A percentile compares a stretch with the other conserved stretches of the same genome.
These are phyloP conservation scores for Didymella pinodella DNA, from an alignment of 2,329 filamentous ascomycete species.

Conservation along the genomic window DNA sequence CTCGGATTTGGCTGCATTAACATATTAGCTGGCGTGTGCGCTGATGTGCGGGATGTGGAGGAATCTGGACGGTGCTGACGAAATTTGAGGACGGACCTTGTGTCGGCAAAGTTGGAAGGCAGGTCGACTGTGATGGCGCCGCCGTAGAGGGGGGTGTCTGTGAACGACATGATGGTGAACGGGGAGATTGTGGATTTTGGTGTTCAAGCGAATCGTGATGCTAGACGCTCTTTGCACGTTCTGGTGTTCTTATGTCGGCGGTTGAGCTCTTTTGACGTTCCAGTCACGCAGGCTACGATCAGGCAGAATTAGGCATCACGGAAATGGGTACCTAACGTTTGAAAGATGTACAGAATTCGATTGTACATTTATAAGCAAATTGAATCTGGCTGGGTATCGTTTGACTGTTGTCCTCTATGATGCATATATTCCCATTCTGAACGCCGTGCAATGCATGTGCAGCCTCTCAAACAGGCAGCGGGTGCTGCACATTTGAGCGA, in stretches of 20 bases:
- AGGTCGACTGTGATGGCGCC: conserved; percentile 75
- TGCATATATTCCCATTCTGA: conserved; percentile 33
- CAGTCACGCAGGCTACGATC: conserved; percentile 41
- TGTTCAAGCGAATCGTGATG: conserved; percentile 17
- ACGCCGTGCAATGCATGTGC: conserved; percentile 45
- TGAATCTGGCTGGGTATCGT: conserved; percentile 43
- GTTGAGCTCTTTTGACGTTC: conserved; percentile 29
- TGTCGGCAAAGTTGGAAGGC: conserved; percentile 73
- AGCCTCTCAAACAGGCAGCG: conserved; percentile 13
- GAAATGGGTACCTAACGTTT: conserved; percentile 26
- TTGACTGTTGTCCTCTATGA: conserved; percentile 39
- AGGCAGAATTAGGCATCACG: conserved; percentile 48
- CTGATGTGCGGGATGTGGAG: conserved; percentile 20
- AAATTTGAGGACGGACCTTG: conserved; percentile 64
- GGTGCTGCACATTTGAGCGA: neutral
- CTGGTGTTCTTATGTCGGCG: conserved; percentile 36
- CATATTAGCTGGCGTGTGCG: conserved; percentile 11
- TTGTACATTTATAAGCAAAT: conserved; percentile 24
- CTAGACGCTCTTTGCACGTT: conserved; percentile 19
- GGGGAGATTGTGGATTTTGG: neutral
- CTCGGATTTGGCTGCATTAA: conserved; percentile 68
- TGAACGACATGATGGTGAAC: conserved; percentile 62
- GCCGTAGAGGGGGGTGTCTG: conserved; percentile 71
- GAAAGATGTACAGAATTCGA: conserved; percentile 1
- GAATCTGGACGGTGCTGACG: conserved; percentile 4